phyloP scores from a whole-genome alignment of 176 grass and related monocot genomes.

The Musa itinerans region DNA sequence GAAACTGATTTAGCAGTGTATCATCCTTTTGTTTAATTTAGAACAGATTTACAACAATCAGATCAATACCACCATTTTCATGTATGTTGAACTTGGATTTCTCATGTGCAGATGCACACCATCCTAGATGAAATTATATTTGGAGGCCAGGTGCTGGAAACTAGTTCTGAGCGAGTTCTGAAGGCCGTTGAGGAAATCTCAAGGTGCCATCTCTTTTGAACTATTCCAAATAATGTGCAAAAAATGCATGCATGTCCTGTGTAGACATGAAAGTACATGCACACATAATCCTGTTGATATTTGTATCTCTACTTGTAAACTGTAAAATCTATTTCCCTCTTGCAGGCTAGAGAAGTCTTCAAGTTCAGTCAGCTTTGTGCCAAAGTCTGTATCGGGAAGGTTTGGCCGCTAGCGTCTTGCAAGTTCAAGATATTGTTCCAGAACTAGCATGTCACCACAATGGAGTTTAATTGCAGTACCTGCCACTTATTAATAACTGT shows the following conservation, averaged over 20 bases:
- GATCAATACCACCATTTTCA: background rate
- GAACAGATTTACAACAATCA: background rate
- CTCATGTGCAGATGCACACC: slow-evolving; percentile 62
- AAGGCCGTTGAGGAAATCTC: slow-evolving; percentile 66
- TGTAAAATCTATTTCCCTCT: background rate
- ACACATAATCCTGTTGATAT: background rate
- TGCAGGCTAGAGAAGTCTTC: slow-evolving; percentile 79
- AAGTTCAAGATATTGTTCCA: background rate
- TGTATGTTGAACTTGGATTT: background rate
- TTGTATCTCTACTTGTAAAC: background rate
- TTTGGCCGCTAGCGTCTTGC: slow-evolving; percentile 41
- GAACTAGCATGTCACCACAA: background rate
- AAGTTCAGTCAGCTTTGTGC: slow-evolving; percentile 59
- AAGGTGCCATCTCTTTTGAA: slow-evolving; percentile 32
- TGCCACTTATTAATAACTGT: background rate
- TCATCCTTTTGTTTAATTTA: background rate
- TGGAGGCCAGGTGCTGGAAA: slow-evolving; percentile 83
- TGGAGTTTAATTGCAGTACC: background rate
- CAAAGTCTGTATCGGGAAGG: slow-evolving; percentile 59
- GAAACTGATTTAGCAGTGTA: background rate
- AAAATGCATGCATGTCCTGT: background rate
- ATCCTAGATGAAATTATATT: slow-evolving; percentile 97
- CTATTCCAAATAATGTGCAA: background rate
- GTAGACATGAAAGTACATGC: slow-evolving; percentile 7
- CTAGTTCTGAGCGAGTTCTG: slow-evolving; percentile 67